A percentile compares a stretch with the other conserved stretches of the same genome.
Conservation (phyloP, 1,284 basidiomycete species). For the Cryptococcus jaspeensis region DNA sequence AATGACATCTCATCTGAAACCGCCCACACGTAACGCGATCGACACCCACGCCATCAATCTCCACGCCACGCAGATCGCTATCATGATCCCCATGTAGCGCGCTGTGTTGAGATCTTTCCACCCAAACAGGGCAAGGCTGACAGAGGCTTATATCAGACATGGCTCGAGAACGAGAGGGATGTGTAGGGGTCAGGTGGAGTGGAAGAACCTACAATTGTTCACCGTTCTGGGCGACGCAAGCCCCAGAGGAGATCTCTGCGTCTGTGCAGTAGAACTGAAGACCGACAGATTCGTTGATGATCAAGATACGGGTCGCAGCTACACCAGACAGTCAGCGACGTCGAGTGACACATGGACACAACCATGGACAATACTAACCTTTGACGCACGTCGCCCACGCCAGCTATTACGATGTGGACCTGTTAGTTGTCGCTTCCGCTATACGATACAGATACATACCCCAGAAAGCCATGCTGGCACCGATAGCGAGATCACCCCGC, state of each 20-base stretch:
- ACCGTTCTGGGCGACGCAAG: slow-evolving; percentile 51
- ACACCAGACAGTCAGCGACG: background rate
- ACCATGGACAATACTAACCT: slow-evolving; percentile 9
- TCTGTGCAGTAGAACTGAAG: slow-evolving; percentile 48
- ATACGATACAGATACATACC: slow-evolving; percentile 12
- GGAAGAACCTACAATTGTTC: slow-evolving; percentile 47
- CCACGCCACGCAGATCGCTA: slow-evolving; percentile 45
- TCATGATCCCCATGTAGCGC: slow-evolving; percentile 48
- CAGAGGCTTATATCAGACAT: background rate
- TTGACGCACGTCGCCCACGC: slow-evolving; percentile 45
- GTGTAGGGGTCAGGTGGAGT: slow-evolving; percentile 11
- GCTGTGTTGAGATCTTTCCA: slow-evolving; percentile 45
- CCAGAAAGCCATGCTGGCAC: slow-evolving; percentile 50
- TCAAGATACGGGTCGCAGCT: slow-evolving; percentile 44
- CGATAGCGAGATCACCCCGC: slow-evolving; percentile 52
- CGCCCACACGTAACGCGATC: slow-evolving; percentile 27
- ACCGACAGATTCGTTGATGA: slow-evolving; percentile 54
- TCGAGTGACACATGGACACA: background rate
- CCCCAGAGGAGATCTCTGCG: slow-evolving; percentile 41
- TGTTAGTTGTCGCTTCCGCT: background rate
- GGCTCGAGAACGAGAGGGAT: background rate
- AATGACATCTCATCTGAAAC: slow-evolving; percentile 24
- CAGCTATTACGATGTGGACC: slow-evolving; percentile 19
- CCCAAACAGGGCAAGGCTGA: slow-evolving; percentile 40
- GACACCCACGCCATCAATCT: slow-evolving; percentile 36